Evolutionary conservation across 352 stramenopile genomes (phyloP), one percentile per base, ranked within the genome.

Genomic region (Globisporangium abappressorium): DNA sequence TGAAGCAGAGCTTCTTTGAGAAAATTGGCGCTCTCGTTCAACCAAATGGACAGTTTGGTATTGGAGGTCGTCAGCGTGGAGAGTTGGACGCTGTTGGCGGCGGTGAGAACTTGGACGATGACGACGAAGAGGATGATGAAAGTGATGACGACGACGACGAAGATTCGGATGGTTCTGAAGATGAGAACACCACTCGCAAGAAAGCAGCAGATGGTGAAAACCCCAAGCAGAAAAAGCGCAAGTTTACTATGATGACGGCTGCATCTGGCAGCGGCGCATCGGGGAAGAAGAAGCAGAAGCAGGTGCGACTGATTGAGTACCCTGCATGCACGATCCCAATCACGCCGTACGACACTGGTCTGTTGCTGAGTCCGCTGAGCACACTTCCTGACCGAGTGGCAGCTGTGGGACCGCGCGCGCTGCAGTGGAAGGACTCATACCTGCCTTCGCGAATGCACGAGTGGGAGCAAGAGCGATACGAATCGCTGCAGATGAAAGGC

Each of bases 351-450:
- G 84, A 92, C 2, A 77, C 73, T 24, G 81, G 80, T 9, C 66
- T 93, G 28, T 71, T 92, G 20, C 71, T 94, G 26, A 94, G 86
- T 75, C 86, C 86, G 22, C 64, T 94, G 47, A 93, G 84, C 33
- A 78, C 84, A 46, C 67, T 94, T 0, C 82, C 86, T 4, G 86
- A 90, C 28, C 76, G 75, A 59, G 81, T 91, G n/a, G 81, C 82
- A 41, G 86, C 84, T 1, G 74, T 90, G n/a, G 82, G 78, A 8
- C 81, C 83, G 4, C 71, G 71, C 66, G 79, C 81, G n/a, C 63
- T 91, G 41, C 86, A 94, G 62, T 94, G 86, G 86, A 77, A 93
- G 63, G 76, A 76, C 30, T 85, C 81, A 22, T 89, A 89, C 69
- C 51, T 92, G 53, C 86, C 86, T 26, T 77, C 81, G 62, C 82